Conservation (phyloP, 2,329 filamentous ascomycete genomes). For the Coniosporium tulheliwenetii region DNA sequence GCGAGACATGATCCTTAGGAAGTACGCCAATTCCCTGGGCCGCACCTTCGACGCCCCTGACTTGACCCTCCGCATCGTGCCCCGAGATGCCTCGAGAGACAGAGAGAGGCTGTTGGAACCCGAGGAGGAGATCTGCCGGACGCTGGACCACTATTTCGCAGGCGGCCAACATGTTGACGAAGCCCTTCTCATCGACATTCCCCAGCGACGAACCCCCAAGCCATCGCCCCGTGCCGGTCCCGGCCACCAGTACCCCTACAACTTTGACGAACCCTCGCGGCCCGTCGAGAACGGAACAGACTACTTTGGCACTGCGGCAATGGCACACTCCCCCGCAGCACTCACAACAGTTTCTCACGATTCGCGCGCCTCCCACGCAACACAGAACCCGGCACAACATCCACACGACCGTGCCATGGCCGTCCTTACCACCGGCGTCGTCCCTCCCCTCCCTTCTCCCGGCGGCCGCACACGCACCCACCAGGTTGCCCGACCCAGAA, state of each 20-base stretch:
- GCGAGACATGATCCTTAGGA: constrained; percentile 77
- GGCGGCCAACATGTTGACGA: constrained; percentile 80
- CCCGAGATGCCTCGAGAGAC: constrained; percentile 41
- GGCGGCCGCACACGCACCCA: constrained; percentile 33
- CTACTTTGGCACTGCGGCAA: constrained; percentile 57
- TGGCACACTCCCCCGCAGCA: constrained; percentile 21
- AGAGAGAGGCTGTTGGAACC: constrained; percentile 53
- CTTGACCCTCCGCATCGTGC: constrained; percentile 59
- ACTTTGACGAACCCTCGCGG: constrained; percentile 43
- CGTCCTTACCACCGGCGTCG: constrained; percentile 63
- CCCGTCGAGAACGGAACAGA: constrained; percentile 58
- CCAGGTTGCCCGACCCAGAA: constrained; percentile 35
- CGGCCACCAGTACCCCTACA: constrained; percentile 32
- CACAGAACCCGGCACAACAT: constrained; percentile 23
- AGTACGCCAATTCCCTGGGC: constrained; percentile 87
- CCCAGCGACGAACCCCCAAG: constrained; percentile 58
- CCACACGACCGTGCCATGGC: constrained; percentile 52
- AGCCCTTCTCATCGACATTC: constrained; percentile 80
- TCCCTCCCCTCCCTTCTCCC: constrained; percentile 69
- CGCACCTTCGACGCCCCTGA: constrained; percentile 83
- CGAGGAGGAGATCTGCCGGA: constrained; percentile 67
- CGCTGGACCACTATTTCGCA: constrained; percentile 70
- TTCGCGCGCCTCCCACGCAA: constrained; percentile 9
- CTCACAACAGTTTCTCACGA: constrained; percentile 19
- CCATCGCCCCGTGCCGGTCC: constrained; percentile 48